Evolutionary conservation across 768 basidiomycete species (phyloP), one percentile per base, ranked within the genome.

Genomic region (Sutorius australiensis): DNA sequence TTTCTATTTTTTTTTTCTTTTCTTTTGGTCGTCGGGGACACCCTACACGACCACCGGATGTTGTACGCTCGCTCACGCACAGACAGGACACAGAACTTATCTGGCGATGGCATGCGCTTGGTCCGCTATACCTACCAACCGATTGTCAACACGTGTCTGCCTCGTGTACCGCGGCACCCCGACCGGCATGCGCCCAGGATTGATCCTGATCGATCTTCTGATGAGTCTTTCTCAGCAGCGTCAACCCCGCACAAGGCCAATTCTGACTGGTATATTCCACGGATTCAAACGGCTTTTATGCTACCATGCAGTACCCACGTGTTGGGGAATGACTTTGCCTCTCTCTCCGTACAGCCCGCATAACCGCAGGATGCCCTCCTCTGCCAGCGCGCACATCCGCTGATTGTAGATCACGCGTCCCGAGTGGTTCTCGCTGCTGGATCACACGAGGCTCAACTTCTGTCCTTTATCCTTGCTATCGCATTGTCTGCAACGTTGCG

Each of bases 271-370:
- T 31, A 40, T 42, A 38, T 61, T 66, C 58, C 56, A 52, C 46
- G 55, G 53, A 54, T 53, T 61, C 46, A 41, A 48, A 28, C 56
- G 44, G 46, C 9, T 21, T 48, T 50, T 34, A 28, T 28, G 42
- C 33, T 42, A 45, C 36, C 66, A 68, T 53, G 68, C 57, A 37
- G 28, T 16, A 21, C 38, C 46, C 67, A 70, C 67, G 67, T 68
- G 67, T 59, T 40, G 31, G 21, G 39, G 33, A 42, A 60, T 61
- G 55, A 58, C 57, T n/a, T 30, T 50, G 37, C 57, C 54, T 41
- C 54, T 16, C 51, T 45, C 37, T 33, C 24, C 4, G 16, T 50
- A 28, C 54, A 33, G 28, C 46, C 46, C 58, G 54, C 51, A 61
- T 54, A 52, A 55, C 41, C 46, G 21, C 30, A 41, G 24, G 33